These are phyloP conservation scores for Escallonia rubra DNA, from an alignment of 129 eudicot genomes.

Conservation along the genomic window DNA sequence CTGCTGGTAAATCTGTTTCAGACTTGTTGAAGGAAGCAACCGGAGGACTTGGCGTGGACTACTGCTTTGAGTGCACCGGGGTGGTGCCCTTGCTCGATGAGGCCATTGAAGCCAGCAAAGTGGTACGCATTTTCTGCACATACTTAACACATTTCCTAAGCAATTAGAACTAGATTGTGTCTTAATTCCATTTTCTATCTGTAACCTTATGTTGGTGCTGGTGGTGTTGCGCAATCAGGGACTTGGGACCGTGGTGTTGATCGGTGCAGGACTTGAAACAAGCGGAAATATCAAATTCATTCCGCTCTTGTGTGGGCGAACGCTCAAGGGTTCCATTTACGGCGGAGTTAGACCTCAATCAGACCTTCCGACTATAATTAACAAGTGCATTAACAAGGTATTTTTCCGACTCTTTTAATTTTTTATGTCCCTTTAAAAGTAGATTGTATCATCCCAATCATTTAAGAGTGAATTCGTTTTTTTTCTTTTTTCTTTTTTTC, in stretches of 20 bases:
- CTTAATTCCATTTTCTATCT: neutral
- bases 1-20: slow-evolving; percentile 27
- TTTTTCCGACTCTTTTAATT: neutral
- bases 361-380: slow-evolving; percentile 36
- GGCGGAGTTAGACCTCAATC: slow-evolving; percentile 48
- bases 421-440: too few species aligned
- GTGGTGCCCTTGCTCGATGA: slow-evolving; percentile 38
- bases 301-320: slow-evolving; percentile 33
- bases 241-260: slow-evolving; percentile 29
- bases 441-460: too few species aligned
- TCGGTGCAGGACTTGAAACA: slow-evolving; percentile 35
- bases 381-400: slow-evolving; percentile 39
- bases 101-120: slow-evolving; percentile 51
- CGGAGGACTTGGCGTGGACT: slow-evolving; percentile 50
- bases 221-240: slow-evolving; percentile 24
- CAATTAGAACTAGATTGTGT: neutral
- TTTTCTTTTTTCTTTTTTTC: too few species aligned
- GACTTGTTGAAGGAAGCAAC: slow-evolving; percentile 42
- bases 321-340: slow-evolving; percentile 35
- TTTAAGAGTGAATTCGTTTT: neutral
- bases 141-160: neutral
- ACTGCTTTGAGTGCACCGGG: slow-evolving; percentile 53
- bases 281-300: slow-evolving; percentile 17
- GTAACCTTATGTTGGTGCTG: neutral
- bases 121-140: slow-evolving; percentile 17